These are phyloP conservation scores for Somion occarium DNA, from an alignment of 1,284 basidiomycete species.

Conservation along the genomic window DNA sequence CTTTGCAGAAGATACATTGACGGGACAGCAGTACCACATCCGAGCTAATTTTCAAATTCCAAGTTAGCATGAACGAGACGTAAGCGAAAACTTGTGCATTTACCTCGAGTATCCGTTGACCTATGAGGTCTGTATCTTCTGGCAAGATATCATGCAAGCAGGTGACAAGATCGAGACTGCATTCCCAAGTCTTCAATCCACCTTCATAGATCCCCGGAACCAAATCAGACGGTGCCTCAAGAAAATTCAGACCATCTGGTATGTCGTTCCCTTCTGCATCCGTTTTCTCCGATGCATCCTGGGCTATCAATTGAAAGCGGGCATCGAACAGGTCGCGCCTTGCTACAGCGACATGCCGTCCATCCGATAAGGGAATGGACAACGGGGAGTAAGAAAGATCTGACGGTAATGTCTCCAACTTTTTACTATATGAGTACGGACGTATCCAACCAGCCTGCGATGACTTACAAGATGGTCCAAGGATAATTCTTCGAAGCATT, in stretches of 20 bases:
- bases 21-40: conserved; percentile 91
- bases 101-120: conserved; percentile 64
- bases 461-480: conserved; percentile 32
- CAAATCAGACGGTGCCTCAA: conserved; percentile 85
- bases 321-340: conserved; percentile 93
- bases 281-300: conserved; percentile 21
- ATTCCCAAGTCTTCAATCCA: conserved; percentile 98
- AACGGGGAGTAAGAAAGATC: conserved; percentile 61
- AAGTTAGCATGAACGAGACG: too few relatives aligned
- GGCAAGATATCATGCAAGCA: conserved; percentile 37
- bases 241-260: conserved; percentile 33
- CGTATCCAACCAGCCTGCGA: conserved; percentile 2
- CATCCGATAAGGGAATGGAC: conserved; percentile 32
- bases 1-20: conserved; percentile 67
- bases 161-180: conserved; percentile 81
- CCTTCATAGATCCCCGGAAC: conserved; percentile 94
- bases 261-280: conserved; percentile 17
- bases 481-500: conserved; percentile 28
- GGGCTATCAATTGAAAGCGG: conserved; percentile 83
- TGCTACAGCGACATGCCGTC: conserved; percentile 41
- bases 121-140: conserved; percentile 22
- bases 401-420: conserved; percentile 52
- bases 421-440: conserved; percentile 7
- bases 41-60: conserved; percentile 71
- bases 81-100: conserved; percentile 10